Evolutionary conservation across 2,329 filamentous ascomycete species (phyloP).

Genomic region (Sclerotinia minor): DNA sequence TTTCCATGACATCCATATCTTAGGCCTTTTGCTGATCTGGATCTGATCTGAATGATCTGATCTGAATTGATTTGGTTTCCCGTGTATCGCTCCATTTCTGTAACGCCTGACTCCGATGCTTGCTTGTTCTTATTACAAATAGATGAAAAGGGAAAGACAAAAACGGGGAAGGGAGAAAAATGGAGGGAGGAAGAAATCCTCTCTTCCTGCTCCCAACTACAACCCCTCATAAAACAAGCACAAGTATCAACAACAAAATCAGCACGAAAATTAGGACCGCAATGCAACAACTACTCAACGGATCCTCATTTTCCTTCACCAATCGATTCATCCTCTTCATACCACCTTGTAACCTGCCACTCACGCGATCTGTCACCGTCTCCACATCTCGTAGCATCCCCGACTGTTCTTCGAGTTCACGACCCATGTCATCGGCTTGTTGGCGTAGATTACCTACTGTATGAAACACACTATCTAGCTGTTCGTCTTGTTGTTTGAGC

Average conservation of each 20-base stretch:
- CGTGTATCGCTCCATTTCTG: neutral
- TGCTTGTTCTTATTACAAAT: slow-evolving; percentile 4
- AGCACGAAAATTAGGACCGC: slow-evolving; percentile 83
- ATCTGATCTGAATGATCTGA: no score
- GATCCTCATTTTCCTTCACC: slow-evolving; percentile 87
- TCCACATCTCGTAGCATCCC: slow-evolving; percentile 88
- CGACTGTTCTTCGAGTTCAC: slow-evolving; percentile 91
- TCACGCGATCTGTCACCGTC: slow-evolving; percentile 79
- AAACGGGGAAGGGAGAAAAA: neutral
- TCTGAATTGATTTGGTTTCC: neutral
- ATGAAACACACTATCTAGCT: slow-evolving; percentile 86
- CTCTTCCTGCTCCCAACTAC: neutral
- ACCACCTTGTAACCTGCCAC: slow-evolving; percentile 79
- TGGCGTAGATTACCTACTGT: slow-evolving; percentile 88
- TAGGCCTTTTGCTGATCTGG: neutral
- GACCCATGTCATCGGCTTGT: slow-evolving; percentile 94
- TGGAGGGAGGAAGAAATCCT: neutral
- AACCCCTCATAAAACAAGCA: slow-evolving; percentile 57
- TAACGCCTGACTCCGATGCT: slow-evolving; percentile 13
- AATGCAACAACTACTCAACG: slow-evolving; percentile 86
- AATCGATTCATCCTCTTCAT: slow-evolving; percentile 84
- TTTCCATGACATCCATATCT: no score
- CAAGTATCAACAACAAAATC: slow-evolving; percentile 79
- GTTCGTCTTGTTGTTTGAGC: slow-evolving; percentile 92
- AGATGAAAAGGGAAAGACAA: neutral